Conservation (phyloP, 768 basidiomycete species). For the Pholiota microspora region DNA sequence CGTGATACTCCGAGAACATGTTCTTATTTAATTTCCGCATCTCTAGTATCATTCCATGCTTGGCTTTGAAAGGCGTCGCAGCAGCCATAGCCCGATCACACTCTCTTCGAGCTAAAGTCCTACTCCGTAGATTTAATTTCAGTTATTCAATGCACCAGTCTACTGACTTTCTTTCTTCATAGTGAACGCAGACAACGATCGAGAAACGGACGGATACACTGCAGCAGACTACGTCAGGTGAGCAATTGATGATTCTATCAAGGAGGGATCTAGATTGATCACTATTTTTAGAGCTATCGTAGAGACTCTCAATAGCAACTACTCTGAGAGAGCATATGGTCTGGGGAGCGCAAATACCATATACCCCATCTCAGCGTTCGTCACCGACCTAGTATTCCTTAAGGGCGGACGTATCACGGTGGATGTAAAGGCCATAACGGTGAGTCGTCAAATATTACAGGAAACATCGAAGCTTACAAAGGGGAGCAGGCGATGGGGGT, state of each 20-base stretch:
- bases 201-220: slow-evolving; percentile 85
- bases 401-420: slow-evolving; percentile 61
- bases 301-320: slow-evolving; percentile 63
- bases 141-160: background rate
- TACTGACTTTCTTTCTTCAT: slow-evolving; percentile 1
- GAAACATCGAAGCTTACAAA: slow-evolving; percentile 6
- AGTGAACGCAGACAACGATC: slow-evolving; percentile 89
- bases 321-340: slow-evolving; percentile 51
- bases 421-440: slow-evolving; percentile 59
- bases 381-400: slow-evolving; percentile 84
- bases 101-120: slow-evolving; percentile 72
- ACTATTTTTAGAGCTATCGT: slow-evolving; percentile 54
- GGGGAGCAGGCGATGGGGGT: slow-evolving; percentile 54
- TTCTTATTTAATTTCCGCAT: background rate
- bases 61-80: slow-evolving; percentile 81
- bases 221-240: slow-evolving; percentile 84
- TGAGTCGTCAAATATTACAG: slow-evolving; percentile 32
- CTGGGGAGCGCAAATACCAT: slow-evolving; percentile 57
- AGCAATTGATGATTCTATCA: slow-evolving; percentile 12
- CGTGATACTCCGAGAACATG: background rate
- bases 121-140: slow-evolving; percentile 62
- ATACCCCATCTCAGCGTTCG: slow-evolving; percentile 76
- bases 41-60: slow-evolving; percentile 82
- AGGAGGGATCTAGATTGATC: background rate
- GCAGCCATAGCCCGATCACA: slow-evolving; percentile 72